Base-by-base conservation (phyloP, 2,329 filamentous ascomycete genomes). In the Talaromyces sp. region DNA sequence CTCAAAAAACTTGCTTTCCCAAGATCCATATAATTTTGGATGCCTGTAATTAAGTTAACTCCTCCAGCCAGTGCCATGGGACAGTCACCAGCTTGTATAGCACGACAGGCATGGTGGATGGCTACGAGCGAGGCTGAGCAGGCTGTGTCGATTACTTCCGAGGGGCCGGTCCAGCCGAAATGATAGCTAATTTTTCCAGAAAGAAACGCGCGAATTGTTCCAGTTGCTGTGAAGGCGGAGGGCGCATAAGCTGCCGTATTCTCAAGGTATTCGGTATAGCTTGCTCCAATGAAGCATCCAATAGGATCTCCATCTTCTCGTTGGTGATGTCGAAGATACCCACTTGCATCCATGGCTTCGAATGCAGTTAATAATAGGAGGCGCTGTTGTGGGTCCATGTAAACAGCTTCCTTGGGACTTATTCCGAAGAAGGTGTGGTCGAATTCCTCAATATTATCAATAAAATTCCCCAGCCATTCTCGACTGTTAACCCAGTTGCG, bases 1-100 rank as follows among this genome's bases (percentile, higher is more conserved):
- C 81, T 83, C n/a, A 86, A 78, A 51, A 84, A 70, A 67, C 79
- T 66, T 15, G 70, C 62, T 19, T 73, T 74, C 42, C 68, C 70
- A 56, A 70, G 68, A 1, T 69, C 68, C 7, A 76, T 68, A 57
- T 68, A 75, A 55, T 70, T 69, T 10, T 71, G 65, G 0, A 72
- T 72, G 13, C 67, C 69, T 3, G 75, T 59, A n/a, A 71, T 64
- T 3, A 70, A 61, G 33, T 68, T 68, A 10, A 68, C 49, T 4
- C 68, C 69, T 19, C 63, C 60, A 11, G 65, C 67, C n/a, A 71
- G 51, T 13, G 71, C 68, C 1, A 70, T 62, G 5, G 64, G 63
- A 13, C 62, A 68, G 25, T 74, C 70, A 1, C 73, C 70, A 6
- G 49, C 63, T 1, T 70, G 67, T 0, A 77, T 51, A 13, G 63